Evolutionary conservation across 2,329 filamentous ascomycete species (phyloP).

Genomic region (Gliomastix tumulicola): DNA sequence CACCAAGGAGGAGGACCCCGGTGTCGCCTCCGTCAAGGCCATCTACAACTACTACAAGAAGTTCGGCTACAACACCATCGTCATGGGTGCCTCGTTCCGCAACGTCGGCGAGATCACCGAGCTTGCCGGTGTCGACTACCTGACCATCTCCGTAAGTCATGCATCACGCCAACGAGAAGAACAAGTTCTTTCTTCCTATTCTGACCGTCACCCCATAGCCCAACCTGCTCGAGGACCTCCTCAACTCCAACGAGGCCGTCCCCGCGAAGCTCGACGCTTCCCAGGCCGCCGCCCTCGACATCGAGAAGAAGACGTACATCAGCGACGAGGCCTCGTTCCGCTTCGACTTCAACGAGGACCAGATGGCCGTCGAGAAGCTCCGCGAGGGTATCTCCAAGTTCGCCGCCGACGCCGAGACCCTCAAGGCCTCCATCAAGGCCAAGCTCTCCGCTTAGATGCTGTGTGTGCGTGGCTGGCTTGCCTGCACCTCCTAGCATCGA

Average conservation of each 20-base stretch:
- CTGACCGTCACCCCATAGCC: constrained; percentile 43
- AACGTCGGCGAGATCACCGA: constrained; percentile 96
- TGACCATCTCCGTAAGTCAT: constrained; percentile 85
- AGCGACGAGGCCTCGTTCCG: constrained; percentile 85
- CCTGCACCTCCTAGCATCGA: neutral
- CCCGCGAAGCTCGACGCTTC: constrained; percentile 87
- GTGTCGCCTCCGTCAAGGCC: constrained; percentile 84
- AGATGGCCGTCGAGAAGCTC: constrained; percentile 99
- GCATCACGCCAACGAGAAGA: neutral
- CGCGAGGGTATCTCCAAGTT: constrained; percentile 99
- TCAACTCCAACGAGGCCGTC: constrained; percentile 73
- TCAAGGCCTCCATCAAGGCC: constrained; percentile 85
- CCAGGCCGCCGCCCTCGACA: constrained; percentile 58
- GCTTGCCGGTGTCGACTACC: constrained; percentile 95
- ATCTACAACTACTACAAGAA: constrained; percentile 99
- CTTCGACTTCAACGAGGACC: constrained; percentile 99
- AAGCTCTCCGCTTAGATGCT: constrained; percentile 58
- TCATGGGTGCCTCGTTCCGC: constrained; percentile 99
- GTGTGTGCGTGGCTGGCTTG: no score
- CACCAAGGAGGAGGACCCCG: constrained; percentile 83
- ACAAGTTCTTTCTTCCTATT: neutral
- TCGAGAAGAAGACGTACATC: constrained; percentile 88
- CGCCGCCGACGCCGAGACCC: constrained; percentile 86
- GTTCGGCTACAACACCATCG: constrained; percentile 96
- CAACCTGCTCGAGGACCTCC: constrained; percentile 87